phyloP scores from a whole-genome alignment of 1,139 yeast genomes.

The Debaryomyces nepalensis region DNA sequence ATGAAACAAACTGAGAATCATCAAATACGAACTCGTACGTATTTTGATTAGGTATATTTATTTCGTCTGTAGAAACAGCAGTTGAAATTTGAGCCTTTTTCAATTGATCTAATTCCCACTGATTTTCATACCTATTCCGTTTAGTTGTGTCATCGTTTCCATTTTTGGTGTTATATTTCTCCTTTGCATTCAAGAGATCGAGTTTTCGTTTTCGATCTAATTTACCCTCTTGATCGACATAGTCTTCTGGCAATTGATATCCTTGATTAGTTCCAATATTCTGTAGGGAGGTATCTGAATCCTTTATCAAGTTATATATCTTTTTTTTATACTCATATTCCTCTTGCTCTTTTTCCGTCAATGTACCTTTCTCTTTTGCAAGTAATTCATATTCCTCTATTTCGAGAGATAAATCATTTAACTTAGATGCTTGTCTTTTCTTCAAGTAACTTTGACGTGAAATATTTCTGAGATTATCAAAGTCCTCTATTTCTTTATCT shows the following conservation, averaged over 20 bases:
- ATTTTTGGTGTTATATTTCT: conserved; percentile 30
- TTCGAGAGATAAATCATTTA: conserved; percentile 37
- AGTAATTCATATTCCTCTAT: conserved; percentile 51
- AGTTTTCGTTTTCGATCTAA: conserved; percentile 56
- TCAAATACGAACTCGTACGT: conserved; percentile 86
- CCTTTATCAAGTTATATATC: conserved; percentile 38
- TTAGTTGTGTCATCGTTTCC: conserved; percentile 13
- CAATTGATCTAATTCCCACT: conserved; percentile 71
- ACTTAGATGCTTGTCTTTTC: conserved; percentile 30
- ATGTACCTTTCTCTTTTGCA: conserved; percentile 18
- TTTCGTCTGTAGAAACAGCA: conserved; percentile 43
- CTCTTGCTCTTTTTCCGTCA: conserved; percentile 52
- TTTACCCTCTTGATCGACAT: conserved; percentile 53
- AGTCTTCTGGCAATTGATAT: conserved; percentile 63
- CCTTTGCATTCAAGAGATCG: conserved; percentile 39
- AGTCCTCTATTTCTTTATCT: conserved; percentile 6
- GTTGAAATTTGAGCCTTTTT: conserved; percentile 47
- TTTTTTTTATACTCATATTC: conserved; percentile 56
- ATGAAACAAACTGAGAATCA: conserved; percentile 72
- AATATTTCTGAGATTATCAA: conserved; percentile 14
- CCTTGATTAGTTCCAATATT: conserved; percentile 27
- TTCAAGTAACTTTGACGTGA: conserved; percentile 37
- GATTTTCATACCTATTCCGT: conserved; percentile 41
- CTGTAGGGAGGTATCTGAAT: conserved; percentile 43
- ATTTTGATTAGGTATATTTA: conserved; percentile 49